Conservation (phyloP, 2,329 filamentous ascomycete species). For the Capronia coronata region DNA sequence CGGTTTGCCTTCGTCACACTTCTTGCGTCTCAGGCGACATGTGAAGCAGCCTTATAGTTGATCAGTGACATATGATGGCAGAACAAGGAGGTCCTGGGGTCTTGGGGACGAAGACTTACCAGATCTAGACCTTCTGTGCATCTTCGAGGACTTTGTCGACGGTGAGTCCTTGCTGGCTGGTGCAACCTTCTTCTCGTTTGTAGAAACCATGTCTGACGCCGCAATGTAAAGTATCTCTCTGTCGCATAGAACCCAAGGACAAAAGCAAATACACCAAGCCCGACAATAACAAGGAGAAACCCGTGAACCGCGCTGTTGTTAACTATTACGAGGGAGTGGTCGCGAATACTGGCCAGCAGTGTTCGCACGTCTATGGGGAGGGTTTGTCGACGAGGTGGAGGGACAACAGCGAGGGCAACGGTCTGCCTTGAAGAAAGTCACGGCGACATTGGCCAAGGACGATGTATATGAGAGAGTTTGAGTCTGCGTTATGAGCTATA, state of each 20-base stretch:
- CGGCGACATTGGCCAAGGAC: conserved; percentile 23
- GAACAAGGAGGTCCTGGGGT: too few relatives aligned
- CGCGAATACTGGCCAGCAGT: conserved; percentile 41
- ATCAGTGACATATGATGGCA: conserved; percentile 5
- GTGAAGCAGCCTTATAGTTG: conserved; percentile 55
- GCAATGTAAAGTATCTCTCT: not conserved
- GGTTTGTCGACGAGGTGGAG: conserved; percentile 28
- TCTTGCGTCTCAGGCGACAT: conserved; percentile 61
- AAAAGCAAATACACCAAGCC: conserved; percentile 8
- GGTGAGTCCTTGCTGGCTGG: conserved; percentile 32
- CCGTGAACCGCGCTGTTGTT: conserved; percentile 18
- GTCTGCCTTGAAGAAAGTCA: conserved; percentile 25
- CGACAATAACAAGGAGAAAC: conserved; percentile 12
- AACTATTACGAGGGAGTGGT: conserved; percentile 29
- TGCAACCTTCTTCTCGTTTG: conserved; percentile 21
- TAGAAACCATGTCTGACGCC: conserved; percentile 20
- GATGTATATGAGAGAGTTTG: conserved; percentile 22
- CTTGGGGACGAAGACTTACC: conserved; percentile 53
- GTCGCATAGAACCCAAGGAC: not conserved
- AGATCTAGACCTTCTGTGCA: conserved; percentile 90
- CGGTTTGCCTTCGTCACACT: conserved; percentile 63
- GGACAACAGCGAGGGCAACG: conserved; percentile 27
- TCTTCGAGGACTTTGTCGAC: conserved; percentile 55
- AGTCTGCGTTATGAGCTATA: conserved; percentile 20
- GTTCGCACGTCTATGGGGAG: conserved; percentile 34